Evolutionary conservation across 2,329 filamentous ascomycete species (phyloP).

Genomic region (Cyphellophora attinorum): DNA sequence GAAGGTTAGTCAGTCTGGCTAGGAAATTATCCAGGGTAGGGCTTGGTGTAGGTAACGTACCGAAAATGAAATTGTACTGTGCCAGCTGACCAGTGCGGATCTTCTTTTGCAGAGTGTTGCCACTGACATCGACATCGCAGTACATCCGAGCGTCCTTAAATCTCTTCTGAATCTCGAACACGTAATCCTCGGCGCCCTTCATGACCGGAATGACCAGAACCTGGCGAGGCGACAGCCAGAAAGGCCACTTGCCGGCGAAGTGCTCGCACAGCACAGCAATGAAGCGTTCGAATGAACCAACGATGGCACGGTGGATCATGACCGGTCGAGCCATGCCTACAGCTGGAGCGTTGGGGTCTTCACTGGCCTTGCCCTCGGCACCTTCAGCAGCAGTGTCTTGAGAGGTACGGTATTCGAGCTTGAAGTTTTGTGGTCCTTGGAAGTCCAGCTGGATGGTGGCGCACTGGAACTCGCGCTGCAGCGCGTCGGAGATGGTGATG

Average conservation of each 20-base stretch:
- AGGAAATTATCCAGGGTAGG: not conserved
- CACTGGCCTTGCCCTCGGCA: constrained; percentile 7
- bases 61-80: constrained; percentile 44
- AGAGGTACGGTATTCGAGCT: constrained; percentile 73
- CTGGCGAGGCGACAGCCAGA: constrained; percentile 43
- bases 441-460: constrained; percentile 94
- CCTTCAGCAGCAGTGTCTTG: constrained; percentile 45
- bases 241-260: constrained; percentile 43
- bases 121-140: constrained; percentile 38
- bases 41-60: constrained; percentile 22
- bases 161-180: constrained; percentile 35
- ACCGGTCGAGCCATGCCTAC: constrained; percentile 39
- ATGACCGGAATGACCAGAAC: constrained; percentile 42
- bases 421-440: constrained; percentile 75
- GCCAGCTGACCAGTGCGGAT: constrained; percentile 38
- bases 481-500: constrained; percentile 82
- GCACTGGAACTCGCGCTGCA: constrained; percentile 77
- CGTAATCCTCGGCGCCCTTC: constrained; percentile 39
- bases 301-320: constrained; percentile 42
- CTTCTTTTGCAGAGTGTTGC: constrained; percentile 43
- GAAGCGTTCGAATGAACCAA: constrained; percentile 43
- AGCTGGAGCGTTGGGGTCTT: constrained; percentile 22
- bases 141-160: constrained; percentile 36
- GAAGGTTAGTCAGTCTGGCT: not conserved
- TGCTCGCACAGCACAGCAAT: constrained; percentile 41